These are phyloP conservation scores for Knufia fluminis DNA, from an alignment of 2,329 filamentous ascomycete species.

Conservation along the genomic window DNA sequence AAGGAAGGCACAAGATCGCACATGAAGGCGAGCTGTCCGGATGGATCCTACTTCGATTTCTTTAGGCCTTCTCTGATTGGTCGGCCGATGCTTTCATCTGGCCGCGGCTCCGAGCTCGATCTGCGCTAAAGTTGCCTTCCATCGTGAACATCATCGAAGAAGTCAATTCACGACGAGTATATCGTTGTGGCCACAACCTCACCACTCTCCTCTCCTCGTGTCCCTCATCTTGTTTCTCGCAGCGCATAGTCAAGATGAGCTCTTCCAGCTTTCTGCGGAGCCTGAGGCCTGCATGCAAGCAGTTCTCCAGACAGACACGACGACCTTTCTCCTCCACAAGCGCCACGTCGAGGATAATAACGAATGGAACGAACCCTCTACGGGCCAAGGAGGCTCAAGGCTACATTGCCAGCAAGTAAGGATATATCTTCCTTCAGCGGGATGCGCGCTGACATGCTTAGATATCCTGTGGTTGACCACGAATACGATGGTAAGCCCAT, in stretches of 20 bases:
- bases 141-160: not conserved
- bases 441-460: not conserved
- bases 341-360: slow-evolving; percentile 56
- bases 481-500: slow-evolving; percentile 64
- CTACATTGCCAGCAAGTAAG: slow-evolving; percentile 81
- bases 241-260: slow-evolving; percentile 36
- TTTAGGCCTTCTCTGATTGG: no score
- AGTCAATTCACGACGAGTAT: not conserved
- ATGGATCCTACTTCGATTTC: no score
- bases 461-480: slow-evolving; percentile 51
- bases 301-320: slow-evolving; percentile 60
- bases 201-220: slow-evolving; percentile 21
- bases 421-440: slow-evolving; percentile 26
- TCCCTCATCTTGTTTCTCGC: slow-evolving; percentile 20
- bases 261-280: slow-evolving; percentile 40
- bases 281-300: slow-evolving; percentile 39
- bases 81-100: not conserved
- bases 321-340: slow-evolving; percentile 82
- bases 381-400: slow-evolving; percentile 88
- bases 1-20: no score
- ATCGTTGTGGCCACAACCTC: slow-evolving; percentile 1
- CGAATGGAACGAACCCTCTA: slow-evolving; percentile 61
- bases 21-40: no score
- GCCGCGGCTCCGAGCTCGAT: no score
- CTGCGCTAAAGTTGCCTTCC: no score